Conservation (phyloP, 768 basidiomycete genomes). For the Auricularia sp. region DNA sequence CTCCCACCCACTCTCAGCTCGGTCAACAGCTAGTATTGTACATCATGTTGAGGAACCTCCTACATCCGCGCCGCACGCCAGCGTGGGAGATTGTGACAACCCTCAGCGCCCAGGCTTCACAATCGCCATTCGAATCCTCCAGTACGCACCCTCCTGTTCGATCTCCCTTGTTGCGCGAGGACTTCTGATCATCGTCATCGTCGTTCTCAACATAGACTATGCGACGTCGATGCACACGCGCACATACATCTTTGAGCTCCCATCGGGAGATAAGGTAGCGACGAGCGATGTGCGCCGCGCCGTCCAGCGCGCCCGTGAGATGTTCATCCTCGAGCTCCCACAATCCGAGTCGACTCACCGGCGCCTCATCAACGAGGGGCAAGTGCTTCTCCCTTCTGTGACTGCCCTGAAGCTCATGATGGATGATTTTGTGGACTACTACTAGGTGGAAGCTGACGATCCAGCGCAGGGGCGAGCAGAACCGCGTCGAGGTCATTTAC, state of each 20-base stretch:
- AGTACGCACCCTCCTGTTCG: too few species aligned
- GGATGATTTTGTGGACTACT: not conserved
- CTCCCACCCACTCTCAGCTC: too few species aligned
- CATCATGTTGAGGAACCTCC: too few species aligned
- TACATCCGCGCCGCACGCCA: not conserved
- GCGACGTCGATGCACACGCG: not conserved
- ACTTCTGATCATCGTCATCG: too few species aligned
- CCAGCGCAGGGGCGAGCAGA: not conserved
- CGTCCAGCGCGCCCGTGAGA: not conserved
- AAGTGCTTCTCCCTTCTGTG: not conserved
- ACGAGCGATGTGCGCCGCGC: not conserved
- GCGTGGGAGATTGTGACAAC: not conserved
- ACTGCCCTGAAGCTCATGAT: not conserved
- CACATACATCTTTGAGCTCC: not conserved
- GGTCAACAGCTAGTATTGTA: too few species aligned
- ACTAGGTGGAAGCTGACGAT: not conserved
- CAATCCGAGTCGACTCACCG: not conserved
- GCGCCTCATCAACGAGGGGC: not conserved
- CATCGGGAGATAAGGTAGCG: not conserved
- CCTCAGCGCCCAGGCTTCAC: not conserved
- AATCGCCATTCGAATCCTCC: not conserved
- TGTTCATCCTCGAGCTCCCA: not conserved
- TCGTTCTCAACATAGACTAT: not conserved
- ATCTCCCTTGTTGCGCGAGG: too few species aligned
- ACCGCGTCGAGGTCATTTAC: not conserved